Evolutionary conservation across 345 rosid genomes (phyloP), one percentile per base, ranked within the genome.

Genomic region (Gossypium thurberi): DNA sequence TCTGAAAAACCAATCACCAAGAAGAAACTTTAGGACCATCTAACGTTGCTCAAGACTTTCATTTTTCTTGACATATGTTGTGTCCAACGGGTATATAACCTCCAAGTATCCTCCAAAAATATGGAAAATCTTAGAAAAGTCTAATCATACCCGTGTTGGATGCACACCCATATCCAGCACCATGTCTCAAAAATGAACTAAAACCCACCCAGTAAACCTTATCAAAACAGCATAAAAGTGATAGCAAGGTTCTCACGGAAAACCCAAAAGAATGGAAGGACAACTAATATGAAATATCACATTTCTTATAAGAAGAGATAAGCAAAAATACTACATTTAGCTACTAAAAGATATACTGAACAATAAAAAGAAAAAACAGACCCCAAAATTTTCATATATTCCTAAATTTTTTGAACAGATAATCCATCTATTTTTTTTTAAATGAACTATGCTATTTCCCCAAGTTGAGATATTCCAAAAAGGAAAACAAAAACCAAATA

Each of bases 1-100:
- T 25, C 90, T 87, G 28, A 75, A 83, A 69, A 46, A 2, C 60
- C 60, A 61, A 70, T 11, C 52, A 77, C 9, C 15, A 9, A 15
- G 9, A 43, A 59, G 20, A 17, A 25, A 48, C 48, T 6, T 56
- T 21, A 65, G 53, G 18, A 44, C 12, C 33, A 8, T 23, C 40
- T 5, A 33, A 5, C 40, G 40, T 33, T 33, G 40, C 40, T 33
- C 40, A 33, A 33, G 6, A 33, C 40, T 33, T 33, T 0, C 40
- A 33, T 6, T 33, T 33, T 33, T 33, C 40, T 33, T 33, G 7
- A 4, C 40, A 4, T 33, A 33, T 33, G 7, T 33, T 6, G 40
- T 33, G 5, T 33, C 40, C 40, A 5, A 33, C 40, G 40, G 40
- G 40, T 33, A 33, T 33, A 33, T 33, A 33, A 33, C 40, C 40